Evolutionary conservation across 148 eudicot genomes (phyloP).

Genomic region (Euryodendron excelsum): DNA sequence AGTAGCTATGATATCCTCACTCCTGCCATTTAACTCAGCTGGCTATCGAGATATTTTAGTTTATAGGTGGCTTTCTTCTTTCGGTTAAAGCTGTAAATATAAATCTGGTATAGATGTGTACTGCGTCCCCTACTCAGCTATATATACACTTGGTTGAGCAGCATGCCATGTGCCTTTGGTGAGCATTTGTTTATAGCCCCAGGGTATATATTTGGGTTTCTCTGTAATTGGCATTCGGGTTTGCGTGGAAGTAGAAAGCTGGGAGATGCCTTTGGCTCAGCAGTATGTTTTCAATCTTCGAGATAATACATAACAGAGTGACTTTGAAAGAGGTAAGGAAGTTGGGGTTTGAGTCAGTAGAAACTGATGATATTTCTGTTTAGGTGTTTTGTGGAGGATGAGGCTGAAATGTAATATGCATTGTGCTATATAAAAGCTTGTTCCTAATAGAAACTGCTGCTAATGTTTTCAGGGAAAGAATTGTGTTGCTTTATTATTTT

Average conservation of each 20-base stretch:
- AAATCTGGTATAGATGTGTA: conserved; percentile 15
- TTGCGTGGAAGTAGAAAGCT: background rate
- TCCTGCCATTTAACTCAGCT: conserved; percentile 21
- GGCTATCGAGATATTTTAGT: conserved; percentile 21
- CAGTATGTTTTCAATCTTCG: background rate
- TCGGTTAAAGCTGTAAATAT: conserved; percentile 31
- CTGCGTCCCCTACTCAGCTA: conserved; percentile 11
- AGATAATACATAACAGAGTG: background rate
- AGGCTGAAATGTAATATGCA: conserved; percentile 7
- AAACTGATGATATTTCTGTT: background rate
- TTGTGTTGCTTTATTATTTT: background rate
- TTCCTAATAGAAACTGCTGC: background rate
- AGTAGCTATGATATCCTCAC: conserved; percentile 10
- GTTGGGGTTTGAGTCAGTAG: background rate
- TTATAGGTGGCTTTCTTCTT: conserved; percentile 20
- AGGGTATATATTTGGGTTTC: conserved; percentile 1
- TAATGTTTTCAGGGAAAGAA: background rate
- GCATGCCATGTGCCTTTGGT: background rate
- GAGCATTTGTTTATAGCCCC: conserved; percentile 10
- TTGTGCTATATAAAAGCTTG: background rate
- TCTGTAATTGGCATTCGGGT: background rate
- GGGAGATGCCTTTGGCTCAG: background rate
- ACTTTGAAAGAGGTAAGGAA: background rate
- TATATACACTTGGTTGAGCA: conserved; percentile 10
- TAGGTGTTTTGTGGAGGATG: background rate